These are phyloP conservation scores for Terana coerulea DNA, from an alignment of 768 basidiomycete genomes.

Conservation along the genomic window DNA sequence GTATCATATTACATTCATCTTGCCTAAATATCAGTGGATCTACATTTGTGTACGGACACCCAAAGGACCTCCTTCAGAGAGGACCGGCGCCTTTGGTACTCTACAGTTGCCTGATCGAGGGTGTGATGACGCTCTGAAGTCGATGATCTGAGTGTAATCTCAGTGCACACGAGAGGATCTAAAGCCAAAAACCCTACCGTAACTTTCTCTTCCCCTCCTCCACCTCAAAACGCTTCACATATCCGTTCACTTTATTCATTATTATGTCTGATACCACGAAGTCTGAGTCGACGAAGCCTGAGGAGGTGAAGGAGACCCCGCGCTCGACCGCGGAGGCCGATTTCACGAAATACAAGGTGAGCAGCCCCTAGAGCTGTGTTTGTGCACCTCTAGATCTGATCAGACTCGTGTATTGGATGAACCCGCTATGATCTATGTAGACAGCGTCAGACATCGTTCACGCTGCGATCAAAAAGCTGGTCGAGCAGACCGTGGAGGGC, in stretches of 20 bases:
- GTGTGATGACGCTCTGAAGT: background rate
- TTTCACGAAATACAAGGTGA: slow-evolving; percentile 85
- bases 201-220: background rate
- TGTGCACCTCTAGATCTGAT: slow-evolving; percentile 1
- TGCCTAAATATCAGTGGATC: slow-evolving; percentile 3
- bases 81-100: too few relatives aligned
- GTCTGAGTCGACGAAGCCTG: slow-evolving; percentile 22
- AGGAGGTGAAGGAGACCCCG: slow-evolving; percentile 42
- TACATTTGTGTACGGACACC: background rate
- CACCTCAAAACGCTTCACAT: background rate
- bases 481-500: slow-evolving; percentile 72
- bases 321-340: slow-evolving; percentile 64
- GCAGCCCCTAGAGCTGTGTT: slow-evolving; percentile 9
- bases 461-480: slow-evolving; percentile 79
- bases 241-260: background rate
- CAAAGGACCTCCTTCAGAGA: too few relatives aligned
- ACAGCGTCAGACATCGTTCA: slow-evolving; percentile 90
- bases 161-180: background rate
- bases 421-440: slow-evolving; percentile 34
- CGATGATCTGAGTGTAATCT: slow-evolving; percentile 3
- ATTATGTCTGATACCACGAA: slow-evolving; percentile 63
- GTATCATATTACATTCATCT: slow-evolving; percentile 1
- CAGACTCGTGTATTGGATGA: slow-evolving; percentile 3
- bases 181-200: background rate
- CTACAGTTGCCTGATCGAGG: slow-evolving; percentile 11